Evolutionary conservation across 2,329 filamentous ascomycete genomes (phyloP), one percentile per base, ranked within the genome.

Genomic region (Penicillium sp.): DNA sequence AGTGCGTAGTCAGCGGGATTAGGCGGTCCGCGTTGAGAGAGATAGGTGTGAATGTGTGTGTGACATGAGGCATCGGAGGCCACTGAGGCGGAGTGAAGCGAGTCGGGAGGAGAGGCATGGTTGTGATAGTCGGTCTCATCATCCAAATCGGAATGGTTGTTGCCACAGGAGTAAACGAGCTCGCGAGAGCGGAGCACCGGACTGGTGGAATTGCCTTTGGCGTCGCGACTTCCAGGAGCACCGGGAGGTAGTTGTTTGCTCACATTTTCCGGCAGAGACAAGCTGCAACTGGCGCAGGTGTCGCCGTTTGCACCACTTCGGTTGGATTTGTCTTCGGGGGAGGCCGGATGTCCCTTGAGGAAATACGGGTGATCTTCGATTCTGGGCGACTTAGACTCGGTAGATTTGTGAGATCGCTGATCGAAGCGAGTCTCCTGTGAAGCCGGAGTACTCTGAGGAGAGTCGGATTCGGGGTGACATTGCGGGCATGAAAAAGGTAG

Each of bases 251-350:
- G 74, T 60, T 79, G 75, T 61, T 78, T 78, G 70, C 78, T 80
- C 62, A 81, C 76, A 64, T 78, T 76, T 61, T 81, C 79, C 9
- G 82, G 82, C 1, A 84, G 72, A 7, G 78, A 77, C 65, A 84
- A 77, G 59, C 77, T 79, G 68, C 82, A 85, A 68, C 82, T 84
- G 51, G 82, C 81, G 69, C 82, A 85, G 12, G 78, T 79, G 43
- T 83, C 81, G 40, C 76, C 74, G 53, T 83, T 80, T 2, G 75
- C 66, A 26, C 73, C 70, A 40, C 72, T 70, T n/a, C 72, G 73
- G 60, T 74, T 78, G 30, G 74, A 63, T 51, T 69, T 76, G n/a
- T 81, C 71, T 47, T 82, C 79, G 14, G 75, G 65, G 4, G 72
- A 67, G 36, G 67, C 67, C 38, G 69, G 69, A 33, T 72, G 73